Evolutionary conservation across 768 basidiomycete species (phyloP).

Genomic region (Termitomyces bulborhizus): DNA sequence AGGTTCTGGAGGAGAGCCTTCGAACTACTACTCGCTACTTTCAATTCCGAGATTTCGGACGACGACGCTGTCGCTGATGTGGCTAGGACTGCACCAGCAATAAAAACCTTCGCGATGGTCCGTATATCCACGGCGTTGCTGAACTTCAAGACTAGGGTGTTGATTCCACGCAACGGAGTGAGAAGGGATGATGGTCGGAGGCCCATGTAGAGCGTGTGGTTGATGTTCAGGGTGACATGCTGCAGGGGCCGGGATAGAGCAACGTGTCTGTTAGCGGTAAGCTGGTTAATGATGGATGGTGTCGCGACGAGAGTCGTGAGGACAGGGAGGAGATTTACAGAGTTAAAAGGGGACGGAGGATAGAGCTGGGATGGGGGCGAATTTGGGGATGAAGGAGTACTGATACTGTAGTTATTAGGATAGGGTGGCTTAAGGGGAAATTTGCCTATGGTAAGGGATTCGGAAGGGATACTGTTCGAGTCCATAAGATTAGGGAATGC

Average conservation of each 20-base stretch:
- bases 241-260: constrained; percentile 21
- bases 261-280: constrained; percentile 13
- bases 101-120: constrained; percentile 39
- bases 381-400: constrained; percentile 10
- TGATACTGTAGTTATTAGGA: constrained; percentile 2
- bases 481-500: constrained; percentile 33
- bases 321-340: constrained; percentile 33
- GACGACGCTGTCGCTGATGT: not conserved
- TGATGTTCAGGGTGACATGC: constrained; percentile 32
- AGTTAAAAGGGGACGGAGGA: constrained; percentile 17
- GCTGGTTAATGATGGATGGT: constrained; percentile 24
- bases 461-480: constrained; percentile 6
- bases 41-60: constrained; percentile 17
- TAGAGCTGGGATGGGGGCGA: constrained; percentile 7
- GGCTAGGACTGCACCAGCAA: constrained; percentile 29
- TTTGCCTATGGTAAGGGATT: constrained; percentile 4
- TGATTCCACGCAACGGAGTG: constrained; percentile 25
- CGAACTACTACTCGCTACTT: not conserved
- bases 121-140: constrained; percentile 33
- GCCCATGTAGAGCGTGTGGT: constrained; percentile 38
- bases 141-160: constrained; percentile 28
- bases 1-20: constrained; percentile 20
- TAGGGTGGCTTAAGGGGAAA: not conserved
- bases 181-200: constrained; percentile 38
- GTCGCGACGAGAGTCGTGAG: constrained; percentile 32